Base-by-base conservation (phyloP, 2,329 filamentous ascomycete genomes). In the Fusarium albosuccineum region DNA sequence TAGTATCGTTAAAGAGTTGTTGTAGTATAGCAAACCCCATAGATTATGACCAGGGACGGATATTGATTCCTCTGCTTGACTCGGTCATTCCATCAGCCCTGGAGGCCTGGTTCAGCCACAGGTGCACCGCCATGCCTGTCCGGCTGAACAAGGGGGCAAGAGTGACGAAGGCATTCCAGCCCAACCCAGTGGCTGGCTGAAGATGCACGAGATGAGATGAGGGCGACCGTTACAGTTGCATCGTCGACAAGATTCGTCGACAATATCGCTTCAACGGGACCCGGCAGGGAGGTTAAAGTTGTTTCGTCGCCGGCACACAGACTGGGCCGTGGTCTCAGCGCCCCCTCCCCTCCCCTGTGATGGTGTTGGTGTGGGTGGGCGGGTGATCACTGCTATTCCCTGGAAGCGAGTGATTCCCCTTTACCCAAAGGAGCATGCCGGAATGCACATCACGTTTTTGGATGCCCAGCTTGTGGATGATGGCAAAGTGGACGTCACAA, bases 261-360 rank as follows among this genome's bases (percentile, higher is more conserved):
- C 26, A 40, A 30, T 41, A 17, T 41, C 40, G 17, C 26, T 37
- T 22, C 29, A 14, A 17, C 6, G 17, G 13, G 61, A 51, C 45
- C 58, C 45, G 45, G 57, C 58, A 22, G 17, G 30, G 48, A 64
- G 60, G 54, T 51, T 64, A 54, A 60, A 54, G 48, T 64, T 60
- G 62, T 45, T 45, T 54, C 34, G 56, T 14, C 27, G 17, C 11
- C n/a, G 36, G 33, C 33, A 34, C 44, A 54, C 51, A 48, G 57
- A 26, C 55, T 39, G 3, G 36, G 22, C 2, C 14, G 10, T 33
- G 33, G 40, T 36, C 34, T 42, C 22, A 41, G 39, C 29, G 22
- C 3, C 61, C 48, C 22, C 22, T 22, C 22, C 22, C 22, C 22
- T 22, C 22, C 22, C 22, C 22, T 22, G 22, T 4, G 22, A 22